These are phyloP conservation scores for Macrocybe gigantea DNA, from an alignment of 768 basidiomycete genomes.

Conservation along the genomic window DNA sequence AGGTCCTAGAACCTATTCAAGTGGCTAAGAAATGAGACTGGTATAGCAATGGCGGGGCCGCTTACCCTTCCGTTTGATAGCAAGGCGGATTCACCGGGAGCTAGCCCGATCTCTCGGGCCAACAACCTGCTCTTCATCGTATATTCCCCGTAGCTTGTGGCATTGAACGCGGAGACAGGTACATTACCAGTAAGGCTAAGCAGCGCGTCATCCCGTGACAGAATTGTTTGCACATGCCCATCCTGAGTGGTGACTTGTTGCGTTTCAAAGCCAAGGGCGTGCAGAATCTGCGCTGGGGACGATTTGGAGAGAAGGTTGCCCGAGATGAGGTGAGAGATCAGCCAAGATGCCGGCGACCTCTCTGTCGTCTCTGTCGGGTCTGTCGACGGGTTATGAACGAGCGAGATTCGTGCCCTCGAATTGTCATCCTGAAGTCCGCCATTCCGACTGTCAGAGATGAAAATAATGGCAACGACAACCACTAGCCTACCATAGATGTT, in stretches of 20 bases:
- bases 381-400: constrained; percentile 65
- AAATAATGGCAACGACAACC: constrained; percentile 1
- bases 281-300: constrained; percentile 32
- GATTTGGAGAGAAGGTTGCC: constrained; percentile 31
- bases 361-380: constrained; percentile 9
- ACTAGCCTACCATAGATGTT: constrained; percentile 48
- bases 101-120: constrained; percentile 49
- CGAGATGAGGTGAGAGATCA: constrained; percentile 47
- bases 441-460: background rate
- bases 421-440: constrained; percentile 37
- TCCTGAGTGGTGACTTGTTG: constrained; percentile 5
- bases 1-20: constrained; percentile 69
- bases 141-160: constrained; percentile 33
- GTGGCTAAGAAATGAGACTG: constrained; percentile 4
- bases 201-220: constrained; percentile 25
- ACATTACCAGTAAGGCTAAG: constrained; percentile 28
- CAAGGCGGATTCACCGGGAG: constrained; percentile 56
- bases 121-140: constrained; percentile 41
- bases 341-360: constrained; percentile 30
- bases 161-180: constrained; percentile 23
- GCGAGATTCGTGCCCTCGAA: constrained; percentile 49
- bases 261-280: constrained; percentile 26
- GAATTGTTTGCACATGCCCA: constrained; percentile 28
- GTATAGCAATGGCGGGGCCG: constrained; percentile 7
- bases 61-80: constrained; percentile 83